Conservation (phyloP, 2,329 filamentous ascomycete genomes). For the Elsinoe fawcettii region DNA sequence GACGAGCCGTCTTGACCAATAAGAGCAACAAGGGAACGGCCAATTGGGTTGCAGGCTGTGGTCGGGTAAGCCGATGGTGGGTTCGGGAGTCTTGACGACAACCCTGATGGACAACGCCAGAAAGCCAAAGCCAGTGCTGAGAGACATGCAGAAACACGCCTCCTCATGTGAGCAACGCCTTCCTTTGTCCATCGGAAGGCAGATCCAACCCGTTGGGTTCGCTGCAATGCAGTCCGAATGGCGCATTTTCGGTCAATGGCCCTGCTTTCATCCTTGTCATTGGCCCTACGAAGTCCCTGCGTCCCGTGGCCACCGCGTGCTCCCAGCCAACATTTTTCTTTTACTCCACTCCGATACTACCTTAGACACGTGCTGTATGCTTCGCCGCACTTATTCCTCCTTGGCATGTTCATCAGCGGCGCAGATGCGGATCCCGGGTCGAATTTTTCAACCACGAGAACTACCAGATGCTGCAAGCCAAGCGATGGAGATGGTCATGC, state of each 20-base stretch:
- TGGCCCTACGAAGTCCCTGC: slow-evolving; percentile 2
- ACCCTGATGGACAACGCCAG: slow-evolving; percentile 9
- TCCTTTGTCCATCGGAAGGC: not conserved
- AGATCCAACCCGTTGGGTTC: slow-evolving; percentile 6
- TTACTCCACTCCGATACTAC: slow-evolving; percentile 10
- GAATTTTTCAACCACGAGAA: not conserved
- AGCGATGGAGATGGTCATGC: not conserved
- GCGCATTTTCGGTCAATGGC: not conserved
- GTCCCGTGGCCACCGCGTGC: slow-evolving; percentile 2
- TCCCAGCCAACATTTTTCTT: not conserved
- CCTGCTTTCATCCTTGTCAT: not conserved
- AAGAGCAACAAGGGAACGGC: not conserved
- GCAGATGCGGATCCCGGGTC: not conserved
- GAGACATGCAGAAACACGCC: not conserved
- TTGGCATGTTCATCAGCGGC: slow-evolving; percentile 11
- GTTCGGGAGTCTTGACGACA: slow-evolving; percentile 4
- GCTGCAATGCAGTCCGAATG: not conserved
- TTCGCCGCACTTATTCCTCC: not conserved
- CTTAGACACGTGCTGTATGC: not conserved
- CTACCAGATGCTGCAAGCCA: slow-evolving; percentile 1
- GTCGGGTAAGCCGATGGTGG: slow-evolving; percentile 7
- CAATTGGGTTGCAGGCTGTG: not conserved
- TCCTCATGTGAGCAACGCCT: not conserved
- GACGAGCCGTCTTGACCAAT: not conserved
- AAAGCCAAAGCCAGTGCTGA: slow-evolving; percentile 1